Evolutionary conservation across 75 land plant genomes (phyloP), one percentile per base, ranked within the genome.

Genomic region (Larix kaempferi): DNA sequence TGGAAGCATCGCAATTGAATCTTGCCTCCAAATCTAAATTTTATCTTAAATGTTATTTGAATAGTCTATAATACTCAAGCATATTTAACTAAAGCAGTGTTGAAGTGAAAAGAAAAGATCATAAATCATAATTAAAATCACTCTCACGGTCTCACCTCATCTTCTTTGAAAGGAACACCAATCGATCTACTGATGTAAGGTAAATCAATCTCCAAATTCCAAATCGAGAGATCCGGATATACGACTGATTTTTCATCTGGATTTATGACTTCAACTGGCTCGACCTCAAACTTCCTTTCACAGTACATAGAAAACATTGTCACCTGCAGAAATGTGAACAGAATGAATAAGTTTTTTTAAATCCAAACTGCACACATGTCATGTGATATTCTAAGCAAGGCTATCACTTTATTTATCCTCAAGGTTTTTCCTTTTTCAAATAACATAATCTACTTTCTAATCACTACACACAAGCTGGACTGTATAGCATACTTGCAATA

Each of bases 251-350:
- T 88, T 26, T 89, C 98, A 88, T 88, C 88, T 33, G 92, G 39
- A 56, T 81, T 81, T 15, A 90, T 67, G 69, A 98, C 99, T 78
- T 98, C 92, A 73, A 95, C 98, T 62, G 98, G 98, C 78, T 98
- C 99, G 61, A 95, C 90, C 74, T 89, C 94, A 87, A 92, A 98
- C 73, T 93, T 90, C 15, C 66, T 86, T 74, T 85, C 84, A 78
- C 98, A 95, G 65, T 93, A 98, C 44, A 80, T 87, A 66, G 99
- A 95, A 79, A 98, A 98, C 86, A 87, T 88, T 5, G 99, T 91
- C 41, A 98, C 98, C 99, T 98, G 74, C 59, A 84, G 2, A 77
- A 54, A 55, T 73, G 33, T 76, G n/a, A 74, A 77, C 22, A 41
- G 23, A 69, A 37, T 4, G 14, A 61, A 41, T 27, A 61, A 5